Percentiles rank a stretch among this genome's conserved stretches.
These are phyloP conservation scores for Afroboletus lepidellus DNA, from an alignment of 1,284 basidiomycete genomes.

Conservation along the genomic window DNA sequence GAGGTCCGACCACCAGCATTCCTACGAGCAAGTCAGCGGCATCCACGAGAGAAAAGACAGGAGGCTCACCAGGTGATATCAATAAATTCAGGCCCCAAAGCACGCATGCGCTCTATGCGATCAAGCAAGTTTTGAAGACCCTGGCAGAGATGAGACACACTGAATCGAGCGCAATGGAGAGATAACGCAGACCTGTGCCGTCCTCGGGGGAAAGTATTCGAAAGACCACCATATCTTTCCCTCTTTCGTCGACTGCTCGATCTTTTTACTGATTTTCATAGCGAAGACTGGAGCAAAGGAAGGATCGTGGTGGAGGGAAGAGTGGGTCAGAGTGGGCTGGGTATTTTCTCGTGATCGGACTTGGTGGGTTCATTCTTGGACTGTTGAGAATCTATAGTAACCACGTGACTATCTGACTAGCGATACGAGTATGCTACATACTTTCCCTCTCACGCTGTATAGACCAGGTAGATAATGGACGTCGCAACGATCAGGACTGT, in stretches of 20 bases:
- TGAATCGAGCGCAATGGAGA: not conserved
- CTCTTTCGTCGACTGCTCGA: constrained; percentile 78
- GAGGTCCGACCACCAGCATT: constrained; percentile 96
- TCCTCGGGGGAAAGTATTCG: constrained; percentile 95
- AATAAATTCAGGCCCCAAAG: constrained; percentile 94
- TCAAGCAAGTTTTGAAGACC: constrained; percentile 93
- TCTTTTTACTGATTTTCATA: constrained; percentile 93
- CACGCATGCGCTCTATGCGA: constrained; percentile 97
- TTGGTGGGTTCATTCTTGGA: constrained; percentile 11
- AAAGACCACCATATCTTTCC: constrained; percentile 93
- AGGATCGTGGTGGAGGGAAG: constrained; percentile 19
- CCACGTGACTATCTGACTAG: constrained; percentile 22
- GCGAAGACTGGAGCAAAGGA: constrained; percentile 5
- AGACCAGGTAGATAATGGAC: constrained; percentile 46
- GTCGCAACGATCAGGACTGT: constrained; percentile 49
- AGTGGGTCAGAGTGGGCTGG: constrained; percentile 11
- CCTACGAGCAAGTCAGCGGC: constrained; percentile 44
- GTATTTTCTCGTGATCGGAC: constrained; percentile 28
- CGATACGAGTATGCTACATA: not conserved
- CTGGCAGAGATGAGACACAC: constrained; percentile 38
- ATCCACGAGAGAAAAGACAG: not conserved
- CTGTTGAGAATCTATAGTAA: not conserved
- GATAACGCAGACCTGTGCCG: constrained; percentile 71
- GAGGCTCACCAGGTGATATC: constrained; percentile 89
- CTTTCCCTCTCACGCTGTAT: constrained; percentile 10